Evolutionary conservation across 2,329 filamentous ascomycete species (phyloP), one percentile per base, ranked within the genome.

Genomic region (Cordyceps fumosorosea): DNA sequence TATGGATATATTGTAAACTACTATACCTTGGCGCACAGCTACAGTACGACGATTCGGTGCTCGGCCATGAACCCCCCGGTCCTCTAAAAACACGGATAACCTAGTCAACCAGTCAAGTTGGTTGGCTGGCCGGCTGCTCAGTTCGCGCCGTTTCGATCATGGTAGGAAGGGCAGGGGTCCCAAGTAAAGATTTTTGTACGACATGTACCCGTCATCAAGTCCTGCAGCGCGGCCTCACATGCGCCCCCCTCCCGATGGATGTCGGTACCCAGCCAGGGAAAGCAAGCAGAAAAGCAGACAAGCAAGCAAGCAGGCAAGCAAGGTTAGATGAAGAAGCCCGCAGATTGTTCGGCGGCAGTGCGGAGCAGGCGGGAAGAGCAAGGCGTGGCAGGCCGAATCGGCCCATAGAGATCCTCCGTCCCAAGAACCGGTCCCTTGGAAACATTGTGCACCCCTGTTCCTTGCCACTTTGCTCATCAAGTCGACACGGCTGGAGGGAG

Each of bases 391-490:
- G 55, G 42, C 44, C 20, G 40, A 60, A 60, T 60, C 56, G 56
- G 48, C 48, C 48, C 29, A 29, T 32, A 51, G 47, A 57, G 45
- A 50, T 58, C 22, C 56, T 40, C 45, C 45, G 32, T 40, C 48
- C 56, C 56, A 60, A 45, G 56, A 60, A 60, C 56, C 56, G 48
- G 48, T 44, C 47, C 44, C 47, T 42, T 60, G 56, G 48, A 60
- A 45, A 45, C 37, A 53, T 44, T 60, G 22, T 50, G 37, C 14
- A 29, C 45, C 48, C 56, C 48, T 44, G 56, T 22, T 44, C 34
- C 34, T 37, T 37, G 34, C 24, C 26, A 14, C n/a, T 44, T 44
- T 40, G 14, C 34, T 14, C 34, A 12, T 3, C 34, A 12, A 7
- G 29, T 5, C 8, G 12, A 14, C 8, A 37, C 8, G 34, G 34